phyloP scores from a whole-genome alignment of 176 grass and related monocot genomes.

The Rhipidocladum racemiflorum region DNA sequence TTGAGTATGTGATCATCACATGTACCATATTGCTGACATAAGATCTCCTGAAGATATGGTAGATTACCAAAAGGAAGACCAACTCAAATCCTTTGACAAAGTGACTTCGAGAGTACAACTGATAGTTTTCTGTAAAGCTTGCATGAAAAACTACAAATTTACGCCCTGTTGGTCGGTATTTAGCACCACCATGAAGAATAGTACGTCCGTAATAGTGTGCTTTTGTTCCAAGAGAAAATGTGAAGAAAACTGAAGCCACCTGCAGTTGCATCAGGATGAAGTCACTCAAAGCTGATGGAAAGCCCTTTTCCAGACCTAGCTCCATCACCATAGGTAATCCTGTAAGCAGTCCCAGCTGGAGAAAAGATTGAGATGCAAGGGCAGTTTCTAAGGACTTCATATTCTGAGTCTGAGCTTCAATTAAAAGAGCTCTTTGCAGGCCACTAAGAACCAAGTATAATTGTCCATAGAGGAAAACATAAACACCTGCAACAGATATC shows the following conservation, averaged over 20 bases:
- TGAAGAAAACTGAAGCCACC: constrained; percentile 92
- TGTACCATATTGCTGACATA: constrained; percentile 61
- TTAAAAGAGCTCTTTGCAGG: constrained; percentile 63
- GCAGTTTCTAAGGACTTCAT: constrained; percentile 92
- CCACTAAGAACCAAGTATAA: constrained; percentile 95
- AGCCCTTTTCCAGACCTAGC: constrained; percentile 84
- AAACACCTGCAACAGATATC: constrained; percentile 87
- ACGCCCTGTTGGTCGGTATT: constrained; percentile 75
- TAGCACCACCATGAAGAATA: constrained; percentile 90
- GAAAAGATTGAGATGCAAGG: constrained; percentile 97
- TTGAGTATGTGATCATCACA: constrained; percentile 85
- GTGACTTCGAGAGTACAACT: constrained; percentile 87
- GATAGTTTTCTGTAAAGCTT: constrained; percentile 90
- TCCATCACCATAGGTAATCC: constrained; percentile 98
- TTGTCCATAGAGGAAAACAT: constrained; percentile 93
- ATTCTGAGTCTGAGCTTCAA: constrained; percentile 63
- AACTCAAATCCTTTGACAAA: constrained; percentile 98
- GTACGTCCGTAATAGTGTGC: constrained; percentile 88
- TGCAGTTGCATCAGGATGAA: constrained; percentile 98
- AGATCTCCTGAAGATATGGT: constrained; percentile 78
- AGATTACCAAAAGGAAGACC: constrained; percentile 72
- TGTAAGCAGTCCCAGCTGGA: constrained; percentile 87
- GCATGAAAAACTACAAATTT: constrained; percentile 95
- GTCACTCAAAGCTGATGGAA: constrained; percentile 67
- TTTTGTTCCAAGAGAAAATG: constrained; percentile 97